phyloP scores from a whole-genome alignment of 1,284 basidiomycete genomes.

The Moniliophthora roreri region DNA sequence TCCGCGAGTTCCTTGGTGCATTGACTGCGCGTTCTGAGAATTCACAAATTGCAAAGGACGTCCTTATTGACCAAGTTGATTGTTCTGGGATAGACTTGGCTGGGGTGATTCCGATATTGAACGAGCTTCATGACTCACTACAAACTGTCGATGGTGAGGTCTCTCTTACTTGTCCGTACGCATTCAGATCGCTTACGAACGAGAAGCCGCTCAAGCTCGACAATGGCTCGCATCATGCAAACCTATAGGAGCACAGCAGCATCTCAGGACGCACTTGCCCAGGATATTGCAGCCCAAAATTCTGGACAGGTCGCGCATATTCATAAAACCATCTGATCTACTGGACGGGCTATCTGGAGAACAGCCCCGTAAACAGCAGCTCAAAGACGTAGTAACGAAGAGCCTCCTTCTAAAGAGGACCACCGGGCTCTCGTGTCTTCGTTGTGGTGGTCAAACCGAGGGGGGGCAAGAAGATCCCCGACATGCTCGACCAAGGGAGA shows the following conservation, averaged over 20 bases:
- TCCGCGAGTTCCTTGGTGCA: slow-evolving; percentile 50
- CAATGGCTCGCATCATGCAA: slow-evolving; percentile 54
- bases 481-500: slow-evolving; percentile 52
- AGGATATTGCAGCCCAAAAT: slow-evolving; percentile 47
- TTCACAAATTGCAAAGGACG: slow-evolving; percentile 59
- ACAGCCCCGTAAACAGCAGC: slow-evolving; percentile 39
- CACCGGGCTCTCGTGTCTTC: slow-evolving; percentile 46
- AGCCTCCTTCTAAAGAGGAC: slow-evolving; percentile 40
- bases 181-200: slow-evolving; percentile 4
- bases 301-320: slow-evolving; percentile 62
- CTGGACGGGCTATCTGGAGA: slow-evolving; percentile 52
- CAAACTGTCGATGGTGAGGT: slow-evolving; percentile 31
- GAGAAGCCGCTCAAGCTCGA: slow-evolving; percentile 47
- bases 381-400: slow-evolving; percentile 64
- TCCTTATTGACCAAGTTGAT: slow-evolving; percentile 60
- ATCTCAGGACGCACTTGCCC: slow-evolving; percentile 42
- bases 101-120: slow-evolving; percentile 46
- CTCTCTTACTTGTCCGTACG: slow-evolving; percentile 1
- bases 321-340: slow-evolving; percentile 68
- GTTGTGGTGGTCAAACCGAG: slow-evolving; percentile 62
- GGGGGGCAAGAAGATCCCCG: slow-evolving; percentile 30
- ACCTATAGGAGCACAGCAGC: slow-evolving; percentile 44
- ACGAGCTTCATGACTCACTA: slow-evolving; percentile 32
- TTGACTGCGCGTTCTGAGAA: slow-evolving; percentile 56
- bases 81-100: slow-evolving; percentile 62